These are phyloP conservation scores for Xanthoconium purpureum DNA, from an alignment of 768 basidiomycete genomes.

Conservation along the genomic window DNA sequence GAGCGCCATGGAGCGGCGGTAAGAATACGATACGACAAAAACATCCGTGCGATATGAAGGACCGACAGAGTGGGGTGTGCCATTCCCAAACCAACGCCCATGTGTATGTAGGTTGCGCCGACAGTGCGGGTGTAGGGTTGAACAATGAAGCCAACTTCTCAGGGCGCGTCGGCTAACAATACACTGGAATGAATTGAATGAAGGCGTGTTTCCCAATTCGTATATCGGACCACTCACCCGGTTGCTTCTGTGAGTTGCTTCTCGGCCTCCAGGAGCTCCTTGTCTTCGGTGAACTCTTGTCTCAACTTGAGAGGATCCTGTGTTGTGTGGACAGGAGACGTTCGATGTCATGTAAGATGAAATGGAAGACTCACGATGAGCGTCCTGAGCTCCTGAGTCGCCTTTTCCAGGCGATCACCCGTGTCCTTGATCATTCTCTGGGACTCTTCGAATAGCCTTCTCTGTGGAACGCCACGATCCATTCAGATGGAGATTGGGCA, in stretches of 20 bases:
- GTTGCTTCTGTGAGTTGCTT: conserved; percentile 52
- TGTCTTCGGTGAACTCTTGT: conserved; percentile 31
- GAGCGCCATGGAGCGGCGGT: conserved; percentile 1
- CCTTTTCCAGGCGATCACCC: conserved; percentile 55
- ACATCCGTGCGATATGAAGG: conserved; percentile 18
- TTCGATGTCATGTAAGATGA: conserved; percentile 11
- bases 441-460: conserved; percentile 69
- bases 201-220: conserved; percentile 2
- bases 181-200: conserved; percentile 20
- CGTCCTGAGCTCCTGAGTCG: conserved; percentile 58
- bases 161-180: conserved; percentile 12
- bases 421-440: conserved; percentile 78
- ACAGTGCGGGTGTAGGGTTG: conserved; percentile 17
- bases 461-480: conserved; percentile 36
- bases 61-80: neutral
- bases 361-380: conserved; percentile 57
- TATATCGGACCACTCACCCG: conserved; percentile 32
- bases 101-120: conserved; percentile 1
- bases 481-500: conserved; percentile 1
- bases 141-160: conserved; percentile 14
- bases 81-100: neutral
- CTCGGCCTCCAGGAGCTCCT: conserved; percentile 55
- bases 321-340: conserved; percentile 11
- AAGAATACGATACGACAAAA: conserved; percentile 11
- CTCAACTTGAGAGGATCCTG: conserved; percentile 31